Base-by-base conservation (phyloP, 805 yeast genomes). In the Huiozyma naganishii region DNA sequence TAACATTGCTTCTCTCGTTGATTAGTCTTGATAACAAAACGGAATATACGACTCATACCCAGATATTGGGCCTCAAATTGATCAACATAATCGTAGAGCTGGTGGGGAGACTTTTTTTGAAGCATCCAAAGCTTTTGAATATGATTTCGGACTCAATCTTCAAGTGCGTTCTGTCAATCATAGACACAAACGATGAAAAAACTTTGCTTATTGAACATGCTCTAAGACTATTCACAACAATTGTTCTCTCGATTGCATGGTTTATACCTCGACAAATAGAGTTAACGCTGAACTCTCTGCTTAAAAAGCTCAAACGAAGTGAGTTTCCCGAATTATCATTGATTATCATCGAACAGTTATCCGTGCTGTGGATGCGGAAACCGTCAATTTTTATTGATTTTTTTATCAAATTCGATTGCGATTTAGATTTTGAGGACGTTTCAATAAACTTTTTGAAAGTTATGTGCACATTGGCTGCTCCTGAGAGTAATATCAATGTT, bases 361-460 rank as follows among this genome's bases (percentile, higher is more conserved):
- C 95, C 4, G 77, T 82, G 39, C 64, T 84, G 30, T 84, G 94
- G 95, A 74, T 80, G 7, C 72, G 95, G 45, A 76, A 84, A 0
- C 90, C 95, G 1, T 66, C 74, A 5, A 79, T 86, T 45, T 87
- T 88, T 61, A 76, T 86, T 11, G 74, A 77, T 39, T 61, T 89
- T 30, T 92, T 84, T 58, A 79, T 84, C 44, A 80, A 80, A 45
- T 92, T 79, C 59, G 98, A 92, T 60, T 90, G 97, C 62, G 90
- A 87, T 57, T 79, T 87, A 50, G 95, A 87, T 46, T 77, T 89
- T 51, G 73, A 81, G 2, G 95, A 92, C 58, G 64, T 94, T 44
- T 73, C 90, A 8, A 73, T 73, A 28, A 74, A 77, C 37, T 65
- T 85, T 28, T 61, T 92, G 36, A 81, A 81, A 37, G 75, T 82